Evolutionary conservation across 176 grass and related monocot genomes (phyloP), one percentile per base, ranked within the genome.

Genomic region (Aegilops speltoides): DNA sequence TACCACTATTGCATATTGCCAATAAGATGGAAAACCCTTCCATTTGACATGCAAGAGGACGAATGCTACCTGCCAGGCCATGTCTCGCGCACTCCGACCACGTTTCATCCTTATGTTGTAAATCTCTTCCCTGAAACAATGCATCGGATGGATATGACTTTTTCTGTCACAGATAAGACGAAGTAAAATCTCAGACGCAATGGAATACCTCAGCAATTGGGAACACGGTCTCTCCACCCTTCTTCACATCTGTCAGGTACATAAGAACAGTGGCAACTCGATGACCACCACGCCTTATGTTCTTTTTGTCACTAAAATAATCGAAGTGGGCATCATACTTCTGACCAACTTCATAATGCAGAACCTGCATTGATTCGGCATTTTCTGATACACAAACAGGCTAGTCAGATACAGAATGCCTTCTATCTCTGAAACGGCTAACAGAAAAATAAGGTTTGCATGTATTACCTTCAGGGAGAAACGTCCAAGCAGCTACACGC

Each of bases 311-410:
- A 26, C 60, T 66, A 67, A 97, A 97, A 85, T 86, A 97, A 71
- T 97, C 95, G 0, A 93, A 97, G 86, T 93, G 95, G 8, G 92
- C 88, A 43, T 93, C 95, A 78, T 97, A 97, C 72, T 93, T 97
- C 71, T 95, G 79, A 29, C 82, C 88, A 22, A 84, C 73, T 46
- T 92, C 95, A 33, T 97, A 95, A 23, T 52, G 89, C 19, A 97
- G 83, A 32, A 97, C 78, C 77, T 97, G 93, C 17, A 95, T 82
- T 17, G 89, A 66, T 48, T 97, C 95, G 0, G 78, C 95, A 24
- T 97, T 97, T 81, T 95, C 95, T 94, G 85, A 38, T 66, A 6
- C 10, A 82, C 22, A 73, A 45, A 20, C 11, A 8, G 26, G 16
- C 14, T 41, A 43, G n/a, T 8, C 24, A 48, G 37, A 79, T 56